A percentile compares a stretch with the other conserved stretches of the same genome.
Evolutionary conservation across 2,329 filamentous ascomycete genomes (phyloP).

Genomic region (Scopulariopsis brevicaulis): DNA sequence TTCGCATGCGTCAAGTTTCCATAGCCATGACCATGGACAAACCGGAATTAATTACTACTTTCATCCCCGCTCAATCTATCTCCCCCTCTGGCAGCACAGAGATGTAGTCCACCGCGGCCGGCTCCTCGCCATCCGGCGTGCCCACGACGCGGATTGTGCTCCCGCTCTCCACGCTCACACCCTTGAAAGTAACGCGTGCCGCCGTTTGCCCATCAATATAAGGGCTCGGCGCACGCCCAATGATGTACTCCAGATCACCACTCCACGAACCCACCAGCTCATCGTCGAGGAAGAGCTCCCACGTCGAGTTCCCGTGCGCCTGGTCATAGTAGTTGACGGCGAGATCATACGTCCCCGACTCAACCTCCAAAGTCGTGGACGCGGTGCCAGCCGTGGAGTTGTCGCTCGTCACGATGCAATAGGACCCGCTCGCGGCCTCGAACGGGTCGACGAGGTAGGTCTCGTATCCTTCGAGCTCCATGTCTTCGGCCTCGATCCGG

Average conservation of each 20-base stretch:
- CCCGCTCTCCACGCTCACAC: slow-evolving; percentile 35
- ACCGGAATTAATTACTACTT: too few relatives aligned
- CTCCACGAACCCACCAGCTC: slow-evolving; percentile 42
- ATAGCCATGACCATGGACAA: too few relatives aligned
- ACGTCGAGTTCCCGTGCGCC: slow-evolving; percentile 43
- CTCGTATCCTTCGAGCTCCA: slow-evolving; percentile 48
- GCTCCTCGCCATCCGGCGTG: slow-evolving; percentile 45
- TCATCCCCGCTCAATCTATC: slow-evolving; percentile 30
- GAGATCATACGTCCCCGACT: slow-evolving; percentile 46
- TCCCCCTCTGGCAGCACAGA: slow-evolving; percentile 46
- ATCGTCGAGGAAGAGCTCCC: slow-evolving; percentile 41
- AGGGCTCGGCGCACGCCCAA: slow-evolving; percentile 46
- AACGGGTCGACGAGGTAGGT: slow-evolving; percentile 41
- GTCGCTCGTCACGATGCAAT: slow-evolving; percentile 40
- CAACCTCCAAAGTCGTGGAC: slow-evolving; percentile 29
- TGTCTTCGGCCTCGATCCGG: slow-evolving; percentile 58
- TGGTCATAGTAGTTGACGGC: slow-evolving; percentile 58
- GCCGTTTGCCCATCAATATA: slow-evolving; percentile 57
- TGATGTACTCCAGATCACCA: slow-evolving; percentile 44
- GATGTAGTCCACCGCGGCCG: slow-evolving; percentile 57
- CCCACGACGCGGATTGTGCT: slow-evolving; percentile 44
- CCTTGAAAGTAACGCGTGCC: slow-evolving; percentile 45
- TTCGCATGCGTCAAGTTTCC: too few relatives aligned
- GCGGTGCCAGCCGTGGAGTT: slow-evolving; percentile 34
- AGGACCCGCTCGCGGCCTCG: slow-evolving; percentile 44